Conservation (phyloP, 139 green algal species). For the Nannochloris sp. region DNA sequence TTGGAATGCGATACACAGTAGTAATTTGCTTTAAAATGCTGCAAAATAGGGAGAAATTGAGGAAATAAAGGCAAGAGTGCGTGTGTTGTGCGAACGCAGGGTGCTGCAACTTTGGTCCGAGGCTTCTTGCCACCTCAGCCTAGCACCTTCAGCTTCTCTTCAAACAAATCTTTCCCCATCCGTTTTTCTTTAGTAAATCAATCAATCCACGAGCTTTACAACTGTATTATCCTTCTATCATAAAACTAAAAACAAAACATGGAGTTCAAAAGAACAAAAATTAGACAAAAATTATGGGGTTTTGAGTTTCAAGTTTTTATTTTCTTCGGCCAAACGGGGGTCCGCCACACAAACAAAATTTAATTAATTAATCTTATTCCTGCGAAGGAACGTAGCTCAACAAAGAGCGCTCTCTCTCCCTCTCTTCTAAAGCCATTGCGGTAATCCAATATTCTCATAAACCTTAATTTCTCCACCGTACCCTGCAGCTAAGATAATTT, state of each 20-base stretch:
- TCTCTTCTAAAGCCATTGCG: slow-evolving; percentile 27
- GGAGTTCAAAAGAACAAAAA: not conserved
- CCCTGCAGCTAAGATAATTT: slow-evolving; percentile 38
- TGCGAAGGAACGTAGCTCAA: not conserved
- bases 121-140: too few relatives aligned
- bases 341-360: not conserved
- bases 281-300: not conserved
- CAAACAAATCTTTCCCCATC: too few relatives aligned
- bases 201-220: too few relatives aligned
- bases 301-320: not conserved
- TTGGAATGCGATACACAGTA: too few relatives aligned
- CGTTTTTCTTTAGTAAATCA: too few relatives aligned
- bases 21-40: too few relatives aligned
- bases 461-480: slow-evolving; percentile 48
- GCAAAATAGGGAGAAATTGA: too few relatives aligned
- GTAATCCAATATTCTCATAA: slow-evolving; percentile 42
- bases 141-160: too few relatives aligned
- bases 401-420: not conserved
- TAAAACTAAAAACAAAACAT: not conserved
- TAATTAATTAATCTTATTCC: not conserved
- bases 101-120: too few relatives aligned
- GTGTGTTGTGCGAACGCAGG: too few relatives aligned
- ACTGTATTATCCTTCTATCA: not conserved
- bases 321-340: not conserved
- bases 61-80: too few relatives aligned